Base-by-base conservation (phyloP, 306 rosid species). In the Vigna nakashimae region DNA sequence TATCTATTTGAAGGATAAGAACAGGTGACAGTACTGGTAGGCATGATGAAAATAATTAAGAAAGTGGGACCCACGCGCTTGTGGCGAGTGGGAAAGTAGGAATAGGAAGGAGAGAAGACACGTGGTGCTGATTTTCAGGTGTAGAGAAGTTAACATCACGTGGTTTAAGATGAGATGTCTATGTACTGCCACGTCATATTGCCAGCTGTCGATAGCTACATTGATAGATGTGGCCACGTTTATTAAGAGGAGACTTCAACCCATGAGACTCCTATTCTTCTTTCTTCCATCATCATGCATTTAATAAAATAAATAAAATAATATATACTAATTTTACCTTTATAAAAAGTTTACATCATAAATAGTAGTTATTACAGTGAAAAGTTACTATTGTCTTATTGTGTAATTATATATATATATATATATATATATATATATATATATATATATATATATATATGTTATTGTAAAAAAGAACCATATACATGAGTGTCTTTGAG, bases 161-260 rank as follows among this genome's bases (percentile, higher is more conserved):
- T 87, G 87, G 67, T 34, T 40, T 18, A 52, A 64, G 56, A 73
- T 69, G 71, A 65, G 51, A 76, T 68, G 85, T 67, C 78, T 15
- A 51, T 9, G 55, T 18, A 32, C 0, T 20, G 76, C 82, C 89
- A 82, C 87, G 53, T 77, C 80, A 79, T 2, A 53, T 15, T 48
- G 49, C 73, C 73, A 50, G 76, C 87, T 80, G 83, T 85, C 59
- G 82, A 73, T 68, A 69, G 69, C n/a, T 66, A 32, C 57, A 74
- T 50, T 4, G 45, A 65, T 8, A 36, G 32, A 79, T 80, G 68
- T 52, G 65, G 79, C 42, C 79, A 65, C 83, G 84, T 79, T 74
- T 81, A 82, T 58, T 81, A 81, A 24, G 58, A 20, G 53, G 7
- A 2, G 16, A 43, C 48, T 3, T 6, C 14, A 40, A 10, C 22